These are phyloP conservation scores for Mycena leptocephala DNA, from an alignment of 768 basidiomycete genomes.

Conservation along the genomic window DNA sequence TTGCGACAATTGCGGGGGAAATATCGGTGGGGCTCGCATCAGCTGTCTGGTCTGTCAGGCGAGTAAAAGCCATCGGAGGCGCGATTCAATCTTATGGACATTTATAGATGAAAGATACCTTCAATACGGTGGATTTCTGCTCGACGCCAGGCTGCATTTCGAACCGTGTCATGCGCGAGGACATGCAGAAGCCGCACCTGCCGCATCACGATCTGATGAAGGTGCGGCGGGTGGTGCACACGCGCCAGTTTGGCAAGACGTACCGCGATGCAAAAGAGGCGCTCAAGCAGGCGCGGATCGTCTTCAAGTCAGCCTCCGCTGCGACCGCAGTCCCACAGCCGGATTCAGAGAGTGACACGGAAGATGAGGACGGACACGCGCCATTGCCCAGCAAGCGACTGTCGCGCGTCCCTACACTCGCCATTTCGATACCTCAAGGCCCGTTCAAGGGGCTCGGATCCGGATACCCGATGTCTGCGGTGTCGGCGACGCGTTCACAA, in stretches of 20 bases:
- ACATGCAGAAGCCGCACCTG: constrained; percentile 42
- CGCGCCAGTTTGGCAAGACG: constrained; percentile 33
- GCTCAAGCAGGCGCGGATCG: constrained; percentile 27
- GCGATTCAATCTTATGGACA: neutral
- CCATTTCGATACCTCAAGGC: neutral
- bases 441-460: neutral
- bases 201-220: constrained; percentile 50
- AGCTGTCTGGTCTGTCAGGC: constrained; percentile 50
- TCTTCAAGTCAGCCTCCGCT: constrained; percentile 13
- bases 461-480: neutral
- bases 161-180: constrained; percentile 28
- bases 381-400: neutral
- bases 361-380: constrained; percentile 18
- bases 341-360: constrained; percentile 6
- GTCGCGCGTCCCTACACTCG: neutral
- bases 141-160: constrained; percentile 40
- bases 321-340: neutral
- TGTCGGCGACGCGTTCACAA: neutral
- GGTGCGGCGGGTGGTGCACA: constrained; percentile 37
- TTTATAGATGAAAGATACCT: constrained; percentile 19
- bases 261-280: constrained; percentile 41
- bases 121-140: constrained; percentile 49
- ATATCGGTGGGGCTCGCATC: constrained; percentile 45
- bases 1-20: constrained; percentile 45
- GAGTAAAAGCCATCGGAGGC: neutral